Evolutionary conservation across 768 basidiomycete genomes (phyloP), one percentile per base, ranked within the genome.

Genomic region (Naganishia onofrii): DNA sequence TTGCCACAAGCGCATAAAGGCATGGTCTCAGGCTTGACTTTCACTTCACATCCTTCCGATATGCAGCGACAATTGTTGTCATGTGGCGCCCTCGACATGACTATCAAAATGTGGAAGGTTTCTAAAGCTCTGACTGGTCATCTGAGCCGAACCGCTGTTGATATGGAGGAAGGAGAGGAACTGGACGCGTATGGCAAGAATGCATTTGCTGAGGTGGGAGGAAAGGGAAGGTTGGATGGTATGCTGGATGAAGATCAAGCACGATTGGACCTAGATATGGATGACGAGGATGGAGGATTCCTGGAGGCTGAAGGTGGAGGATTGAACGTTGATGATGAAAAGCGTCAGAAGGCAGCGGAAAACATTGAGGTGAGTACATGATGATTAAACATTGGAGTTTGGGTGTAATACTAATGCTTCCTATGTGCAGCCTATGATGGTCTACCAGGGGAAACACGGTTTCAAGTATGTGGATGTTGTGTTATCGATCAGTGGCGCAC

Each of bases 391-490:
- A 28, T 23, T 26, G 42, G n/a, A 28, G 2, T 2, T 1, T 21
- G 42, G 23, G 9, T 12, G 36, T 21, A 21, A n/a, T n/a, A 21
- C 42, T 44, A 19, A 44, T 23, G 3, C 5, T 7, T 26, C 23
- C 38, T 63, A 12, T 29, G 26, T 63, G 7, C 48, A 81, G 84
- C 93, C 94, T 8, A 76, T 91, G 23, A 88, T 86, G 68, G 85
- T 91, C 7, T 98, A 91, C 75, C 84, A 88, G 2, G 90, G 90
- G 42, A 97, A 96, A 82, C 85, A 86, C 26, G 89, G 91, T 0
- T 93, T 98, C 86, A 94, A 96, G 93, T 93, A 76, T 15, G 88
- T 74, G 12, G 26, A 21, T n/a, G 29, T 48, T 55, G 38, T 70
- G 71, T 70, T 2, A 8, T 9, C 2, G 23, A 36, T 46, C 10